phyloP scores from a whole-genome alignment of 495 filamentous ascomycete genomes.

The Barbatosphaeria neglecta region DNA sequence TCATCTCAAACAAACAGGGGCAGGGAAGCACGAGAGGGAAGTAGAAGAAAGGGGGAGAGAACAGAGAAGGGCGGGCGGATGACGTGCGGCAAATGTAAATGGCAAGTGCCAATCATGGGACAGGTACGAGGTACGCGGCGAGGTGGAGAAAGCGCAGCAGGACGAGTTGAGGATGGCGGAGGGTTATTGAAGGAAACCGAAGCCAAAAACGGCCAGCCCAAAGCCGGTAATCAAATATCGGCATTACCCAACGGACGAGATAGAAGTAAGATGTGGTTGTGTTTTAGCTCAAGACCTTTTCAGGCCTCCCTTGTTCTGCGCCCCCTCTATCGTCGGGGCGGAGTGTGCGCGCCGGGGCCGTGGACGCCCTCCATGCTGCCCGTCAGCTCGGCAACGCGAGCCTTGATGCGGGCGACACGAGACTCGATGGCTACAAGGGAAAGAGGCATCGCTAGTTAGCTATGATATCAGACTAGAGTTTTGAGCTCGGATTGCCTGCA shows the following conservation, averaged over 20 bases:
- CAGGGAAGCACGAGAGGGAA: background rate
- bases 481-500: constrained; percentile 5
- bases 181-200: too few relatives aligned
- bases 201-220: too few relatives aligned
- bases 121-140: background rate
- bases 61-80: too few relatives aligned
- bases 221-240: too few relatives aligned
- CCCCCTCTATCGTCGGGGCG: background rate
- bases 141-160: too few relatives aligned
- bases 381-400: constrained; percentile 87
- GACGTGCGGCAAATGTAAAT: background rate
- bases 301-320: too few relatives aligned
- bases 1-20: background rate
- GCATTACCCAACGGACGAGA: too few relatives aligned
- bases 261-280: too few relatives aligned
- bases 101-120: background rate
- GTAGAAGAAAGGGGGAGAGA: too few relatives aligned
- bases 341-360: background rate
- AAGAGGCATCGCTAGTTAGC: too few relatives aligned
- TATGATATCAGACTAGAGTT: background rate
- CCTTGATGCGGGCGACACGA: constrained; percentile 94
- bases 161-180: too few relatives aligned
- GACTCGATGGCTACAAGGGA: constrained; percentile 71
- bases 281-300: background rate
- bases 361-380: constrained; percentile 54